phyloP scores from a whole-genome alignment of 2,329 filamentous ascomycete genomes.

The Decorospora gaudefroyi region DNA sequence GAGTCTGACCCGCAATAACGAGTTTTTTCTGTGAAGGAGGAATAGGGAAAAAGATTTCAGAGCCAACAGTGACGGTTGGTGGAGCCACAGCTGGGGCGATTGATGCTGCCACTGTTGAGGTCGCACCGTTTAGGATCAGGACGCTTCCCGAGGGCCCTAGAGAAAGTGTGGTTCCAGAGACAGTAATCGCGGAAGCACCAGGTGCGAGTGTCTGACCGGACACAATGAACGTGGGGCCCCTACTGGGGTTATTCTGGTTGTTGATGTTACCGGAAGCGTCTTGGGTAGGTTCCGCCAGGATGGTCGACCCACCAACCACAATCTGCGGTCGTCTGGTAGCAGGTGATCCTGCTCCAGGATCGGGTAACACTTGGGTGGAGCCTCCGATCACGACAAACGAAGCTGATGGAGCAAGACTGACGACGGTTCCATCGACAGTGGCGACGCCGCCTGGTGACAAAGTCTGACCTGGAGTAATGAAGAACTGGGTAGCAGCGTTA shows the following conservation, averaged over 20 bases:
- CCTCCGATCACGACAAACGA: constrained; percentile 50
- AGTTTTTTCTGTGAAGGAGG: constrained; percentile 26
- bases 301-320: constrained; percentile 38
- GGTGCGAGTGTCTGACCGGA: constrained; percentile 47
- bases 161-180: constrained; percentile 41
- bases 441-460: constrained; percentile 49
- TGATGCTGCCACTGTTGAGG: constrained; percentile 42
- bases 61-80: constrained; percentile 23
- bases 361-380: constrained; percentile 40
- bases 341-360: constrained; percentile 1
- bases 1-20: constrained; percentile 45
- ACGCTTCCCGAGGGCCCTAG: constrained; percentile 34
- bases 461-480: constrained; percentile 47
- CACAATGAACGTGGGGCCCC: constrained; percentile 43
- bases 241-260: constrained; percentile 4
- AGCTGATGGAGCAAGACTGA: constrained; percentile 50
- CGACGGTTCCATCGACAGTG: constrained; percentile 45
- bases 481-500: constrained; percentile 55
- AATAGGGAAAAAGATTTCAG: constrained; percentile 18
- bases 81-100: constrained; percentile 17
- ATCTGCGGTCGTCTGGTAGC: constrained; percentile 21
- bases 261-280: neutral
- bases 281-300: constrained; percentile 21
- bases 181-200: constrained; percentile 38
- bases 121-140: constrained; percentile 41